A percentile compares a stretch with the other conserved stretches of the same genome.
Evolutionary conservation across 1,284 basidiomycete genomes (phyloP).

Genomic region (Apiotrichum veenhuisii): DNA sequence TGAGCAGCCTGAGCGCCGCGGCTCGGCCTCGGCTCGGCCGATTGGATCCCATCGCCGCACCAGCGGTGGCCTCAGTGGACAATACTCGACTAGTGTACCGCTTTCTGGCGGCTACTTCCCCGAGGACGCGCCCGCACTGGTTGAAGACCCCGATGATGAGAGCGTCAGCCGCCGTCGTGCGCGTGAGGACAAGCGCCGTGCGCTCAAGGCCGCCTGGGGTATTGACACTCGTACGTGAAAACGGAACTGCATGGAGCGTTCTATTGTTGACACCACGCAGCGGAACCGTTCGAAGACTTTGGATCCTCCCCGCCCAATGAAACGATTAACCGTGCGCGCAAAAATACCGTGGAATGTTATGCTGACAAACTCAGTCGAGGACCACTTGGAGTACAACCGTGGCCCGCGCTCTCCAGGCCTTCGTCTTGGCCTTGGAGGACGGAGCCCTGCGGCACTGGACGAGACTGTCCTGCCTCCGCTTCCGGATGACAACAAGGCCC

Average conservation of each 20-base stretch:
- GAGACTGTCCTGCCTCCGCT: slow-evolving; percentile 6
- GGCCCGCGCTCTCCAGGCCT: slow-evolving; percentile 37
- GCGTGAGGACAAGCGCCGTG: slow-evolving; percentile 44
- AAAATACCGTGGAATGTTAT: neutral
- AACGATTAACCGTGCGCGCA: slow-evolving; percentile 29
- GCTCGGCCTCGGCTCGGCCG: slow-evolving; percentile 5
- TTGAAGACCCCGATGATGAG: slow-evolving; percentile 28
- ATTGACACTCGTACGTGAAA: slow-evolving; percentile 45
- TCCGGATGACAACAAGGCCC: slow-evolving; percentile 1
- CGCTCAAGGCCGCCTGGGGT: slow-evolving; percentile 50
- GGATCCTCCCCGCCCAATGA: slow-evolving; percentile 41
- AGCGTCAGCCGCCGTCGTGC: slow-evolving; percentile 35
- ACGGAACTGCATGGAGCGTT: neutral
- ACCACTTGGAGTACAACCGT: slow-evolving; percentile 16
- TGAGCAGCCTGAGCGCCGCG: slow-evolving; percentile 2
- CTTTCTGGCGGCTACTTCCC: slow-evolving; percentile 46
- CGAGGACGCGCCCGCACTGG: slow-evolving; percentile 20
- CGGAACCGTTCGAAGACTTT: slow-evolving; percentile 50
- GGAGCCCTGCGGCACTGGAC: neutral
- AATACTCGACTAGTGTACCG: slow-evolving; percentile 48
- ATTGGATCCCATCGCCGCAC: slow-evolving; percentile 21
- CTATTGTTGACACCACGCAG: slow-evolving; percentile 27
- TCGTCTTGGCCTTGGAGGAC: slow-evolving; percentile 4
- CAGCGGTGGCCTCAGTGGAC: slow-evolving; percentile 42
- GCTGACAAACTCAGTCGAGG: slow-evolving; percentile 19